phyloP scores from a whole-genome alignment of 1,284 basidiomycete genomes.

The Schizophyllum amplum region DNA sequence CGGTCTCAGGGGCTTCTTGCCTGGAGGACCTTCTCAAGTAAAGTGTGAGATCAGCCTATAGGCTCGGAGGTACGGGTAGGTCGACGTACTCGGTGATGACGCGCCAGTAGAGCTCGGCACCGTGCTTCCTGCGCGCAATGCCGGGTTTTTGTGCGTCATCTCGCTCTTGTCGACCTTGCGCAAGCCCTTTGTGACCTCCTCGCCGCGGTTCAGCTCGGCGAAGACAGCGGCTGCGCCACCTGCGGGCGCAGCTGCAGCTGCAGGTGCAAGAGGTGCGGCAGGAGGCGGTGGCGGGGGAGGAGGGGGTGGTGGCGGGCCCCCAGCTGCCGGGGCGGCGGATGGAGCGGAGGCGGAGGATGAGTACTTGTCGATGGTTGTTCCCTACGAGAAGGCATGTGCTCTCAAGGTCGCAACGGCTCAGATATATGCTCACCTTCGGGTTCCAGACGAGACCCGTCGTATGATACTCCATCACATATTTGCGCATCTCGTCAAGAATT shows the following conservation, averaged over 20 bases:
- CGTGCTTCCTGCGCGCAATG: constrained; percentile 57
- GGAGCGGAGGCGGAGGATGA: constrained; percentile 22
- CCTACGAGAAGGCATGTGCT: constrained; percentile 42
- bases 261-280: constrained; percentile 43
- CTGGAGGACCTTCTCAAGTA: constrained; percentile 14
- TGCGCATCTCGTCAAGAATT: constrained; percentile 72
- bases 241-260: constrained; percentile 30
- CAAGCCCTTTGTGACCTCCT: constrained; percentile 83
- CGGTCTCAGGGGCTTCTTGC: constrained; percentile 67
- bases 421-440: constrained; percentile 45
- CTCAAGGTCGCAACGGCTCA: background rate
- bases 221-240: constrained; percentile 85
- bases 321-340: constrained; percentile 22
- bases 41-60: background rate
- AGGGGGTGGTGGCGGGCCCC: constrained; percentile 44
- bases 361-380: constrained; percentile 53
- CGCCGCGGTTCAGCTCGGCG: constrained; percentile 86
- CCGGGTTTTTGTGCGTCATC: constrained; percentile 99
- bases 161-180: constrained; percentile 93
- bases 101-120: constrained; percentile 47
- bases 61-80: background rate
- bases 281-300: constrained; percentile 39
- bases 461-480: constrained; percentile 85
- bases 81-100: constrained; percentile 21
- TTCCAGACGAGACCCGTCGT: constrained; percentile 92